A percentile compares a stretch with the other conserved stretches of the same genome.
phyloP scores from a whole-genome alignment of 352 stramenopile genomes.

The Phytopythium cucurbitacearum region DNA sequence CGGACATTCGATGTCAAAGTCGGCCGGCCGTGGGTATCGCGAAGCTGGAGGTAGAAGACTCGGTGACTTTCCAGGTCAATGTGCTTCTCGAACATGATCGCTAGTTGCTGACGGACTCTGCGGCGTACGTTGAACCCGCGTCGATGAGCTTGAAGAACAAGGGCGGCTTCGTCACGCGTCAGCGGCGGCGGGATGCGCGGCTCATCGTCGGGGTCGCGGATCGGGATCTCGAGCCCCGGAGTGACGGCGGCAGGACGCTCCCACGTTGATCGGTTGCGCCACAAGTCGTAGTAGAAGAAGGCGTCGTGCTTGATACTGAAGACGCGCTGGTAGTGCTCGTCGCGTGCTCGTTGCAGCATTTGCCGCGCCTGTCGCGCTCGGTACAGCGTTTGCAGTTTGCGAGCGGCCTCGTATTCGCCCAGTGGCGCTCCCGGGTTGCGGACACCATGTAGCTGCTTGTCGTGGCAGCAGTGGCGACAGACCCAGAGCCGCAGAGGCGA shows the following conservation, averaged over 20 bases:
- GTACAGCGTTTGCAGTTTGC: slow-evolving; percentile 71
- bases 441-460: slow-evolving; percentile 59
- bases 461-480: slow-evolving; percentile 67
- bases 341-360: slow-evolving; percentile 45
- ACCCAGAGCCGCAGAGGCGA: slow-evolving; percentile 62
- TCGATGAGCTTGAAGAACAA: slow-evolving; percentile 31
- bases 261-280: slow-evolving; percentile 47
- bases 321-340: slow-evolving; percentile 65
- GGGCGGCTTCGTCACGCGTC: slow-evolving; percentile 45
- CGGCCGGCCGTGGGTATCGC: not conserved
- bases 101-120: not conserved
- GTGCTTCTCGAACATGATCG: slow-evolving; percentile 59
- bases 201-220: slow-evolving; percentile 61
- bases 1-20: not conserved
- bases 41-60: slow-evolving; percentile 42
- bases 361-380: slow-evolving; percentile 42
- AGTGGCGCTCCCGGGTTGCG: slow-evolving; percentile 33
- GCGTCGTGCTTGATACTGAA: slow-evolving; percentile 71
- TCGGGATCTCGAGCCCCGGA: slow-evolving; percentile 41
- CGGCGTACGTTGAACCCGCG: not conserved
- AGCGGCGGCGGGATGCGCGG: slow-evolving; percentile 41
- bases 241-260: slow-evolving; percentile 30
- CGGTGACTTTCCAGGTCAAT: slow-evolving; percentile 29
- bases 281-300: slow-evolving; percentile 82
- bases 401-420: slow-evolving; percentile 67